Conservation (phyloP, 2,329 filamentous ascomycete genomes). For the Coccinonectria pachysandricola region DNA sequence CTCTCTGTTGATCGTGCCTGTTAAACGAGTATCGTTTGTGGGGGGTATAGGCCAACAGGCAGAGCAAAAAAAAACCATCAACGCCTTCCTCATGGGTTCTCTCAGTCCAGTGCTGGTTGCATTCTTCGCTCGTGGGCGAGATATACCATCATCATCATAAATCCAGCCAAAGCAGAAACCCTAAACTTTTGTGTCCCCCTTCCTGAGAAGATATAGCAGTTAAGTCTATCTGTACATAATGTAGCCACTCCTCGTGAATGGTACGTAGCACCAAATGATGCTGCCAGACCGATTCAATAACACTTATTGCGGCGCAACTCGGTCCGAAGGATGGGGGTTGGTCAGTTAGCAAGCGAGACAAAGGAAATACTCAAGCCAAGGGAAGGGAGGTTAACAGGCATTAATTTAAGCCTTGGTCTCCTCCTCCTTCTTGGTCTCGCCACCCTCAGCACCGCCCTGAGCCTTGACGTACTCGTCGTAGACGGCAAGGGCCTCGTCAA, state of each 20-base stretch:
- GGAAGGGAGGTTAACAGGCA: conserved; percentile 1
- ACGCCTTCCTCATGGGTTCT: conserved; percentile 28
- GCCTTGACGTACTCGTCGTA: conserved; percentile 99
- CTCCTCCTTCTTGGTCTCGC: conserved; percentile 39
- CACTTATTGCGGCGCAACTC: conserved; percentile 13
- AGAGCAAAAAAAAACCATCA: conserved; percentile 30
- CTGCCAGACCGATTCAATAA: conserved; percentile 18
- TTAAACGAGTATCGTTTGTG: conserved; percentile 24
- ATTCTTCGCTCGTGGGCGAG: too few species aligned
- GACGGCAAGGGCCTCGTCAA: conserved; percentile 91
- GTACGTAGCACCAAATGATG: conserved; percentile 20
- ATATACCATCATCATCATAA: too few species aligned
- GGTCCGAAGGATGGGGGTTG: conserved; percentile 16
- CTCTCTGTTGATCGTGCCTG: conserved; percentile 26
- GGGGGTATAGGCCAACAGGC: conserved; percentile 34
- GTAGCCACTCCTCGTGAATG: conserved; percentile 17
- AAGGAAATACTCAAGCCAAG: conserved; percentile 17
- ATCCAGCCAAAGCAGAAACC: conserved; percentile 21
- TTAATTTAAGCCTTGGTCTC: conserved; percentile 31
- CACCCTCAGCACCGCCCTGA: conserved; percentile 39
- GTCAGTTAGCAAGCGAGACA: conserved; percentile 20
- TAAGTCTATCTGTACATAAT: conserved; percentile 33
- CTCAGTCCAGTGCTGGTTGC: conserved; percentile 12
- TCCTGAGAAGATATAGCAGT: conserved; percentile 29
- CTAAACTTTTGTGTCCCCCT: conserved; percentile 26